Evolutionary conservation across 2,329 filamentous ascomycete genomes (phyloP), one percentile per base, ranked within the genome.

Genomic region (Penicillium sp.): DNA sequence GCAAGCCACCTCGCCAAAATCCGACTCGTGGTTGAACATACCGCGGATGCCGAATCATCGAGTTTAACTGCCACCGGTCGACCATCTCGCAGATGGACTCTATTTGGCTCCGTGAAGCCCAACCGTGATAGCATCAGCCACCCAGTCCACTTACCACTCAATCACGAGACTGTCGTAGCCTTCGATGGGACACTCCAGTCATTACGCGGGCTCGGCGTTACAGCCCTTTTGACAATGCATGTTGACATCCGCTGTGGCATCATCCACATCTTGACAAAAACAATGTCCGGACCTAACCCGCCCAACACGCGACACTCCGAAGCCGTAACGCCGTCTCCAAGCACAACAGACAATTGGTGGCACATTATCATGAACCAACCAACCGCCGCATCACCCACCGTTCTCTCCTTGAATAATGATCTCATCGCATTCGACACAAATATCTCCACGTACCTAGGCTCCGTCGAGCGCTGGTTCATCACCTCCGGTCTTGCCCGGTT

Each of bases 341-440:
- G 89, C 55, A 81, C 82, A 52, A 87, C 89, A 57, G 88, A 88
- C 0, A 88, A 91, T 65, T 75, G 72, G 67, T 70, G 69, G 58
- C 70, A 74, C 50, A 72, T 75, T 49, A 57, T 76, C 27, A 55
- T 67, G 37, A 66, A 67, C 30, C 69, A 66, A 25, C 73, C 73
- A 12, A 71, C 70, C 3, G 68, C 73, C 6, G 73, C 73, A 18
- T 75, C 72, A 2, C 83, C 89, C 3, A 79, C 84, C 46, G 87
- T 99, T 38, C 75, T 97, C n/a, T 78, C 80, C 14, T 81, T 99
- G 46, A 95, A 95, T 72, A 80, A 83, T 39, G 86, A 90, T 54
- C 79, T 99, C 27, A 84, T 95, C n/a, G 77, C 82, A 22, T 95
- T 95, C 68, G 91, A 96, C 67, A 89, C 92, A 61, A 90, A 87